Percentiles rank a stretch among this genome's conserved stretches.
phyloP scores from a whole-genome alignment of 306 rosid genomes.

The Quercus ilex region DNA sequence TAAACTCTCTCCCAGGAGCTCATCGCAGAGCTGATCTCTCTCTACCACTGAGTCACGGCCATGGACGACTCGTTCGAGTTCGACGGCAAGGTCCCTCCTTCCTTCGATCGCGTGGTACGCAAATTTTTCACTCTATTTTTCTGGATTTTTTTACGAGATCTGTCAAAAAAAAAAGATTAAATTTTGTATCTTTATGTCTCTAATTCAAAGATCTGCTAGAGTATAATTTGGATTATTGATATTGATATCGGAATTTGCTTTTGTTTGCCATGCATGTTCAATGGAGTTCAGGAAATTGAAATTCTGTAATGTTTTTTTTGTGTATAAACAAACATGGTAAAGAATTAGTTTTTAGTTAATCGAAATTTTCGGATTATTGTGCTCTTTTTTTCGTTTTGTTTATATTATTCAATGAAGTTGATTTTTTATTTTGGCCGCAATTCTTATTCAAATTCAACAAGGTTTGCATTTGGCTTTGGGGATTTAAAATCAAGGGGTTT shows the following conservation, averaged over 20 bases:
- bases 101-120: slow-evolving; percentile 47
- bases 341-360: background rate
- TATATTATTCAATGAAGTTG: background rate
- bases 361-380: background rate
- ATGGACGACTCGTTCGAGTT: slow-evolving; percentile 49
- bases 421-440: background rate
- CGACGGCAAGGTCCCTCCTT: slow-evolving; percentile 39
- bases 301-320: background rate
- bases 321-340: background rate
- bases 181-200: background rate
- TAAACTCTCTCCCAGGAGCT: background rate
- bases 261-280: background rate
- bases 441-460: background rate
- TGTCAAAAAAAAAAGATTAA: background rate
- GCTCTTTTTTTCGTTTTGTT: background rate
- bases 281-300: background rate
- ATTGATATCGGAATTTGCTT: background rate
- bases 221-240: background rate
- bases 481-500: too few relatives aligned
- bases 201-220: background rate
- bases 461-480: too few relatives aligned
- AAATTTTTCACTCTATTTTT: background rate
- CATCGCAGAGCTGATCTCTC: slow-evolving; percentile 29
- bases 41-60: slow-evolving; percentile 22
- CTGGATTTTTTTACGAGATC: background rate